Evolutionary conservation across 106 monocot species (phyloP), one percentile per base, ranked within the genome.

Genomic region (Chionographis japonica): DNA sequence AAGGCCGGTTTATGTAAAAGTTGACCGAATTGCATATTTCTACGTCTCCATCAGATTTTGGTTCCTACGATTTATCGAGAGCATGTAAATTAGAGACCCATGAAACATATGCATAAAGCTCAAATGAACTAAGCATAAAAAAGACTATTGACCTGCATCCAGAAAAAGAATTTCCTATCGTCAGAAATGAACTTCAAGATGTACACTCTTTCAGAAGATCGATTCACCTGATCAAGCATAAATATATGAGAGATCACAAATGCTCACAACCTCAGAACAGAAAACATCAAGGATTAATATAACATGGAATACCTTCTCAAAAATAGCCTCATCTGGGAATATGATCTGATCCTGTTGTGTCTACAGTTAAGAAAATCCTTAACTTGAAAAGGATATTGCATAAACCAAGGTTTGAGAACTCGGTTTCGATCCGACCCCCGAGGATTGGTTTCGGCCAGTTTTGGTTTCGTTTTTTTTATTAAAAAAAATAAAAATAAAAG

Each of bases 111-210:
- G 37, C 38, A 53, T 13, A 37, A 62, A 27, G 6, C 16, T 54
- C 13, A 8, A 68, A 74, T 6, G 56, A 54, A 63, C 8, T 36
- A 10, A 56, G 27, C 53, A 39, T 5, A 66, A 8, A 40, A 20
- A n/a, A 59, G 37, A 37, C 8, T 35, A 41, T 42, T 60, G 37
- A 97, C 97, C 92, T 97, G 97, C 92, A 97, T 92, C 97, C 97
- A 97, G 66, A 97, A 92, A 69, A 97, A 92, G 67, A 85, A 87
- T 50, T 87, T 97, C 72, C 97, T 86, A 56, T 79, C 67, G 70
- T 97, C 97, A 13, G 84, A 83, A 63, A 18, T 82, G 67, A 97
- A 97, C 78, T 97, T 97, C 87, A 97, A 77, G 55, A 97, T 85
- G 74, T 80, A 97, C 9, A 97, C 97, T 79, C 97, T 89, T 50